phyloP scores from a whole-genome alignment of 1,284 basidiomycete genomes.

The Papiliotrema nemorosa region DNA sequence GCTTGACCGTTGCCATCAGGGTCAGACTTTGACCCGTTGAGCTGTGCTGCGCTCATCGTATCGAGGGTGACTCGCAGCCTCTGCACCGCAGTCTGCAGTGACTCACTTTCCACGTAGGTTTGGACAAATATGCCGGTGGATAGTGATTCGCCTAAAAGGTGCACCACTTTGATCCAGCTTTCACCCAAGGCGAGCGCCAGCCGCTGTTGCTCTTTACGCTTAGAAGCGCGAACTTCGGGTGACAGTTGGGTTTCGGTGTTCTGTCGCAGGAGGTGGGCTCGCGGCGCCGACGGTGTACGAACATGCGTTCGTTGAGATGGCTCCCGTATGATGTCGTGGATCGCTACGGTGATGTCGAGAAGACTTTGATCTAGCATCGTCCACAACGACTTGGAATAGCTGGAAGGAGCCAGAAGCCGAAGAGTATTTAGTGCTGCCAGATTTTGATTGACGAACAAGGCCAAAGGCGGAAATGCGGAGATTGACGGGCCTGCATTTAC shows the following conservation, averaged over 20 bases:
- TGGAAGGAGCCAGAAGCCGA: constrained; percentile 67
- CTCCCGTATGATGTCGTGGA: too few species aligned
- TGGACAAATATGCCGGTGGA: not conserved
- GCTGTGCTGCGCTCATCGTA: too few species aligned
- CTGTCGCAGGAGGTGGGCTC: constrained; percentile 28
- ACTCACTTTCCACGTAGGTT: too few species aligned
- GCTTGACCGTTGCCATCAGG: too few species aligned
- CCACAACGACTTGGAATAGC: too few species aligned
- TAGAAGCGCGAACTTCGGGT: constrained; percentile 30
- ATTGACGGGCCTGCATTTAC: not conserved
- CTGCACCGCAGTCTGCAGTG: too few species aligned
- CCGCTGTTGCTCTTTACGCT: constrained; percentile 49
- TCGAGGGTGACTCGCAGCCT: too few species aligned
- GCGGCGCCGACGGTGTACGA: constrained; percentile 23
- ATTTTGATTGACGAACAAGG: constrained; percentile 68
- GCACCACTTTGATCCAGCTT: not conserved
- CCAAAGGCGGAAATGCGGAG: constrained; percentile 72
- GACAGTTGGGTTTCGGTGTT: constrained; percentile 35
- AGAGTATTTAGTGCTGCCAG: constrained; percentile 73
- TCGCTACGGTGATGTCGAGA: too few species aligned
- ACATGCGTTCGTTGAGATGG: constrained; percentile 4
- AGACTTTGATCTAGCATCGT: too few species aligned
- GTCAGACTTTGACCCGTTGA: too few species aligned
- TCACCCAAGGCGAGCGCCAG: constrained; percentile 24
- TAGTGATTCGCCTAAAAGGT: not conserved